Percentiles rank a stretch among this genome's conserved stretches.
These are phyloP conservation scores for Pseudomonodictys pantanalensis DNA, from an alignment of 495 filamentous ascomycete genomes.

Conservation along the genomic window DNA sequence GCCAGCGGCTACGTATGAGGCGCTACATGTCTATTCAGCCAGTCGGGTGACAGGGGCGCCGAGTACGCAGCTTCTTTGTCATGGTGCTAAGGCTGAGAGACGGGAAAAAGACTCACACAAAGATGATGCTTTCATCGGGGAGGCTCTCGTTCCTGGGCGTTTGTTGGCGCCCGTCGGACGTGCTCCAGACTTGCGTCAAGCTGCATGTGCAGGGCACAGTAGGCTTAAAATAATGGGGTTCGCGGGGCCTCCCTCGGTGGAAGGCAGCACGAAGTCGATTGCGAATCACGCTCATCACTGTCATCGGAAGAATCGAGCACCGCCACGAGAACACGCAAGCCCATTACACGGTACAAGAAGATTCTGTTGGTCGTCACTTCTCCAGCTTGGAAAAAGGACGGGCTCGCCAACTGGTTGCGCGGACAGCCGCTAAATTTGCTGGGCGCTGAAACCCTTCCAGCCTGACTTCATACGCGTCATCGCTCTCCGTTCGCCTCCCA, in stretches of 20 bases:
- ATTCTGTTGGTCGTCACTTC: background rate
- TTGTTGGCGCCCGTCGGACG: background rate
- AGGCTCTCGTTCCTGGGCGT: background rate
- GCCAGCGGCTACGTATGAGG: background rate
- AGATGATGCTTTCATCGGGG: too few species aligned
- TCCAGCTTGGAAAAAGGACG: background rate
- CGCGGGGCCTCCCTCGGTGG: too few species aligned
- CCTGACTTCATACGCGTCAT: background rate
- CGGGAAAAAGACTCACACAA: too few species aligned
- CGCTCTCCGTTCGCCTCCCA: background rate
- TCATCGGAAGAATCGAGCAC: background rate
- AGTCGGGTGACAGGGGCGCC: background rate
- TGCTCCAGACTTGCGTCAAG: background rate
- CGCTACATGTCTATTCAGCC: background rate
- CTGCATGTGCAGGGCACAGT: too few species aligned
- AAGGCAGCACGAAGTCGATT: too few species aligned
- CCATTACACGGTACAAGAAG: background rate
- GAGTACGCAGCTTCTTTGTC: background rate
- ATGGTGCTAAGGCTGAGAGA: too few species aligned
- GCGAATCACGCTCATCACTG: too few species aligned
- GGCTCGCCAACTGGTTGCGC: background rate
- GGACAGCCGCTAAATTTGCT: background rate
- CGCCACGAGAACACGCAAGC: background rate
- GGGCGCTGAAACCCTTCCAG: background rate
- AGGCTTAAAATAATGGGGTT: too few species aligned